Base-by-base conservation (phyloP, 805 yeast genomes). In the Wickerhamomyces canadensis region DNA sequence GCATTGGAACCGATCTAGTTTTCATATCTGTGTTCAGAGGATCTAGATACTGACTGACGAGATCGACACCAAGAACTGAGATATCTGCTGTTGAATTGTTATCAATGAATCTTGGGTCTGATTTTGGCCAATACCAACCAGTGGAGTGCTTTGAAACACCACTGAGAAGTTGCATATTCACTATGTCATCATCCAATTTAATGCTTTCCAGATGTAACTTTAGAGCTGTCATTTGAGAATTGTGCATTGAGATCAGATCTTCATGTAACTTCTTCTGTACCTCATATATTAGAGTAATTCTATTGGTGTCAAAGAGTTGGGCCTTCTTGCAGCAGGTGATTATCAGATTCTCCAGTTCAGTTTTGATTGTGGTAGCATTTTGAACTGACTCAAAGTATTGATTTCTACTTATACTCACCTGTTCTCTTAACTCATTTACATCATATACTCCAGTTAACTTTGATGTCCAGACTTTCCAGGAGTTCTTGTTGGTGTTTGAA, bases 51-150 rank as follows among this genome's bases (percentile, higher is more conserved):
- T 45, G 49, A 14, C 41, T 51, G 6, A 48, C 40, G 10, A 57
- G 32, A 31, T 56, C 58, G 14, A 42, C 40, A n/a, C 48, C 56
- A 16, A 52, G 36, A 6, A 53, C 5, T 12, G 43, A 43, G 5
- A 44, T 7, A 4, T 21, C 17, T 1, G 34, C 21, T 1, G 24
- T 4, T 3, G 36, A 26, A 4, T 25, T 32, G 12, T 28, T 12
- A 31, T 40, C 45, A 5, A 41, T 36, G 18, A 35, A 43, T 14
- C 29, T 38, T 4, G 40, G 31, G 6, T 43, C 51, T 2, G 45
- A 33, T 32, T 42, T 42, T 4, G 57, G 57, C 57, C 57, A 52
- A 36, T 43, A 54, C 54, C 54, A 54, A 13, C 55, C 57, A 14
- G 44, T 24, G 0, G 18, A 10, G 2, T 16, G 15, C 12, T 7